Percentiles rank a stretch among this genome's conserved stretches.
These are phyloP conservation scores for Quambalaria eucalypti DNA, from an alignment of 1,284 basidiomycete species.

Conservation along the genomic window DNA sequence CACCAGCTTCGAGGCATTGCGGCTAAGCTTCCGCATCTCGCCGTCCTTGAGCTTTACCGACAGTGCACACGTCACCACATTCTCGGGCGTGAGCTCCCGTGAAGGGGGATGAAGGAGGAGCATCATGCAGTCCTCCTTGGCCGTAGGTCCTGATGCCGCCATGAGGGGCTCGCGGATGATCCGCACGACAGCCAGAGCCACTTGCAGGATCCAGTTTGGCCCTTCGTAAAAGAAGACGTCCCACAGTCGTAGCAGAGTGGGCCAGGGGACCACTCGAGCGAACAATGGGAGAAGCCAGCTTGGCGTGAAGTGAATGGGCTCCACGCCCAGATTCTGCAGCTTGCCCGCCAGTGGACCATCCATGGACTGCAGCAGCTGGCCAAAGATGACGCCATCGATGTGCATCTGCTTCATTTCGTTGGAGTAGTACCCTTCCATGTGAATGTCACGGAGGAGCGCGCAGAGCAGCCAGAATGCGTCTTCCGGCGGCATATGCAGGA, in stretches of 20 bases:
- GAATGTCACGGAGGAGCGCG: constrained; percentile 63
- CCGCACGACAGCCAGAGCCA: constrained; percentile 65
- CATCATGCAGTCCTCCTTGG: constrained; percentile 53
- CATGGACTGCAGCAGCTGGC: constrained; percentile 61
- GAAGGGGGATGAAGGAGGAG: constrained; percentile 54
- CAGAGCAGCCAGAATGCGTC: constrained; percentile 72
- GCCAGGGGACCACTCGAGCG: constrained; percentile 65
- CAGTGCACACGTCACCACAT: constrained; percentile 58
- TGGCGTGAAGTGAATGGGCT: constrained; percentile 39
- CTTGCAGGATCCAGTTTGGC: constrained; percentile 67
- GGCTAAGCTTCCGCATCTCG: constrained; percentile 61
- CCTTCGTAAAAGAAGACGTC: constrained; percentile 82
- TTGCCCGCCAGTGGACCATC: constrained; percentile 52
- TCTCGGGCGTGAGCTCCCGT: constrained; percentile 41
- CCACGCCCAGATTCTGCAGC: constrained; percentile 29
- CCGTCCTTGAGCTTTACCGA: constrained; percentile 71
- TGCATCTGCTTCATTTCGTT: constrained; percentile 64
- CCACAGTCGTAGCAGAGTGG: constrained; percentile 70
- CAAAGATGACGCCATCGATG: constrained; percentile 69
- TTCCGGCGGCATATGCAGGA: constrained; percentile 75
- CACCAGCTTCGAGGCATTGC: constrained; percentile 35
- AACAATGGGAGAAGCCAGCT: constrained; percentile 55
- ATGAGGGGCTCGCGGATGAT: constrained; percentile 55
- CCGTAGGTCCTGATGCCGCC: constrained; percentile 51
- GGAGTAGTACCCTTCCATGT: constrained; percentile 59